Evolutionary conservation across 1,139 yeast species (phyloP).

Genomic region (Protomyces gravidus): DNA sequence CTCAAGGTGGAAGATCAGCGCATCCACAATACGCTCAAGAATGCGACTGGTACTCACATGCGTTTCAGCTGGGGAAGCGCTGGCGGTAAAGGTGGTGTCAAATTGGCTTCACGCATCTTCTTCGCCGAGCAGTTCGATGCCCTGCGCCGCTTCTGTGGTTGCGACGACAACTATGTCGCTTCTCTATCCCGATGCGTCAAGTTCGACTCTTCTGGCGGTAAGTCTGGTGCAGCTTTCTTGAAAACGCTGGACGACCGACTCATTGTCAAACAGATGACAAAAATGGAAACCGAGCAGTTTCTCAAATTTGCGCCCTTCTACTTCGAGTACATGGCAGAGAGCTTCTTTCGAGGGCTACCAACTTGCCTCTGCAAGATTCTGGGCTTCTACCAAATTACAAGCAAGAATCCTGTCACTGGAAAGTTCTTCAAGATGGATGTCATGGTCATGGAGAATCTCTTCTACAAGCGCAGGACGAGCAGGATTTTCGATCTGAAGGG

Average conservation of each 20-base stretch:
- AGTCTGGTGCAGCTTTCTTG: conserved; percentile 88
- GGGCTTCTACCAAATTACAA: conserved; percentile 91
- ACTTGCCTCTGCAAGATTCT: conserved; percentile 90
- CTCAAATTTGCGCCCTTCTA: conserved; percentile 94
- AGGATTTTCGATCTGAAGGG: conserved; percentile 95
- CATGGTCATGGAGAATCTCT: conserved; percentile 90
- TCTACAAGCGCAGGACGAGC: conserved; percentile 75
- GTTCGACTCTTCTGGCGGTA: conserved; percentile 96
- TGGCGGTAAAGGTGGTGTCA: conserved; percentile 46
- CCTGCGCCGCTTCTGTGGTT: conserved; percentile 75
- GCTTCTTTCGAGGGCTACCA: conserved; percentile 88
- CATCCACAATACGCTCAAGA: conserved; percentile 67
- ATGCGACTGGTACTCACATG: conserved; percentile 80
- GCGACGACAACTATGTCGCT: conserved; percentile 71
- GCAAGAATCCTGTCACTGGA: conserved; percentile 70
- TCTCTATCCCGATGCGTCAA: conserved; percentile 87
- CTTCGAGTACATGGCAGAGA: conserved; percentile 93
- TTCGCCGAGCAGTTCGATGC: conserved; percentile 97
- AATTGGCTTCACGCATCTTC: conserved; percentile 84
- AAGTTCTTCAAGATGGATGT: conserved; percentile 82
- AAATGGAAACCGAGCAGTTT: conserved; percentile 86
- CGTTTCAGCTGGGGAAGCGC: conserved; percentile 70
- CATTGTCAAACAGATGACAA: conserved; percentile 83
- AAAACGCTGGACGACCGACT: conserved; percentile 88
- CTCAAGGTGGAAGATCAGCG: conserved; percentile 28